These are phyloP conservation scores for Komagataella kurtzmanii DNA, from an alignment of 805 yeast genomes.

Conservation along the genomic window DNA sequence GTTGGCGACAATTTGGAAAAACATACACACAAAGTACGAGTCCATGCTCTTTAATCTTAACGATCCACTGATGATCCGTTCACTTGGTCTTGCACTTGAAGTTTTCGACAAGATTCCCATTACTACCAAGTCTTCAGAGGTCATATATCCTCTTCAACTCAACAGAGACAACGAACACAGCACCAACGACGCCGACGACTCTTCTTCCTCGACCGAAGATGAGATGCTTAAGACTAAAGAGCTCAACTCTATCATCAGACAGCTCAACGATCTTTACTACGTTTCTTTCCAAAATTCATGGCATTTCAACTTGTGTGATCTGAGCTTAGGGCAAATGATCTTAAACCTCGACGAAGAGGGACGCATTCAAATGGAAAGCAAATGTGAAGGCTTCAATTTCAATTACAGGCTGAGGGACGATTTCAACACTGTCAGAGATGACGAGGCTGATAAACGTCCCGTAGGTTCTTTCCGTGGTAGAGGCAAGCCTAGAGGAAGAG, in stretches of 20 bases:
- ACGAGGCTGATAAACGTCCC: slow-evolving; percentile 1
- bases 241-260: slow-evolving; percentile 27
- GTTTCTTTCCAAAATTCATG: slow-evolving; percentile 59
- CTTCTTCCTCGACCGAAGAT: slow-evolving; percentile 1
- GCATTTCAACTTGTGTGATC: slow-evolving; percentile 67
- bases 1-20: slow-evolving; percentile 50
- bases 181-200: slow-evolving; percentile 5
- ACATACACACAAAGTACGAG: slow-evolving; percentile 39
- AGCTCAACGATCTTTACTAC: slow-evolving; percentile 46
- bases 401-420: slow-evolving; percentile 22
- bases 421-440: not conserved
- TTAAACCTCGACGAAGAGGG: slow-evolving; percentile 28
- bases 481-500: slow-evolving; percentile 6
- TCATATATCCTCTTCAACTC: slow-evolving; percentile 16
- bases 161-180: not conserved
- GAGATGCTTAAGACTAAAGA: slow-evolving; percentile 20
- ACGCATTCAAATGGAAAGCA: slow-evolving; percentile 34
- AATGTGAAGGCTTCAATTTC: slow-evolving; percentile 54
- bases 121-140: slow-evolving; percentile 20
- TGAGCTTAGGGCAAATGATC: slow-evolving; percentile 32
- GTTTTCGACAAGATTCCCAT: slow-evolving; percentile 53
- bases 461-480: slow-evolving; percentile 1
- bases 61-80: slow-evolving; percentile 27
- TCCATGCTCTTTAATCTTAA: slow-evolving; percentile 22
- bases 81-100: slow-evolving; percentile 41